phyloP scores from a whole-genome alignment of 1,284 basidiomycete genomes.

The Inonotus hispidus region DNA sequence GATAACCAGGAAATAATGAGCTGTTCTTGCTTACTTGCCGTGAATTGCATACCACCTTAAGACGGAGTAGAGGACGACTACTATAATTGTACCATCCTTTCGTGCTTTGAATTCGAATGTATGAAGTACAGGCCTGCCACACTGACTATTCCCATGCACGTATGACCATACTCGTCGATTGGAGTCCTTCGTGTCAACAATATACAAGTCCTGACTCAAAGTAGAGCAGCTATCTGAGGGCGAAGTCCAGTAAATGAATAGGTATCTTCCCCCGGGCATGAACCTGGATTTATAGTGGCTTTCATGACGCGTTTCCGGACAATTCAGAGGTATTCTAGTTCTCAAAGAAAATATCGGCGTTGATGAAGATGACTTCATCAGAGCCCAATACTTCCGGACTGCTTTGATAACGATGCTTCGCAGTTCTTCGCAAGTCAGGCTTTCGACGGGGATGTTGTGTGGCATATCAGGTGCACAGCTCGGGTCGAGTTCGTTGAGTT shows the following conservation, averaged over 20 bases:
- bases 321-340: neutral
- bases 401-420: no score
- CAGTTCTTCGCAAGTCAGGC: no score
- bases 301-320: neutral
- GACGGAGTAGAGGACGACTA: neutral
- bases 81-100: neutral
- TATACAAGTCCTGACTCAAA: neutral
- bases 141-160: neutral
- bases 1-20: neutral
- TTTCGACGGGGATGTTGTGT: no score
- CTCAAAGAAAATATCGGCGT: neutral
- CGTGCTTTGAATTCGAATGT: neutral
- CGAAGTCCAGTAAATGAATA: neutral
- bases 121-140: neutral
- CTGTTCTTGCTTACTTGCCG: neutral
- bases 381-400: no score
- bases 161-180: neutral
- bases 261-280: neutral
- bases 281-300: neutral
- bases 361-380: neutral
- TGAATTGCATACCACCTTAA: no score
- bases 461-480: no score
- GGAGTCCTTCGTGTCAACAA: neutral
- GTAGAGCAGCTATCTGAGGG: no score
- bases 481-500: no score